Percentiles rank a stretch among this genome's conserved stretches.
Evolutionary conservation across 208 protist species (phyloP).

Genomic region (Vickermania ingenoplastis): DNA sequence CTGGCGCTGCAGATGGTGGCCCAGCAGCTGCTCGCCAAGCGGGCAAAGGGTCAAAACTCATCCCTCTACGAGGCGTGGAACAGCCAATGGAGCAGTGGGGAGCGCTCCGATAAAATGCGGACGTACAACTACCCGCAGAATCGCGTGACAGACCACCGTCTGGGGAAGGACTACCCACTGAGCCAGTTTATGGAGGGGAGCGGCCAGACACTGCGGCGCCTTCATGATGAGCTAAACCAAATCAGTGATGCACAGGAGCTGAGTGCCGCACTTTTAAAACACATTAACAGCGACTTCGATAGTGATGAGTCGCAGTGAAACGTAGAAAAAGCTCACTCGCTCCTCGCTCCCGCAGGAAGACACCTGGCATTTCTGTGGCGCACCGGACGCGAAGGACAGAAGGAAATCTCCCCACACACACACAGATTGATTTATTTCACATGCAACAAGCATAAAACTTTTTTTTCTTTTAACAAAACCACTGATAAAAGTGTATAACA

Average conservation of each 20-base stretch:
- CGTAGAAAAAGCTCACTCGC: no score
- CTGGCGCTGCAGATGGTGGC: slow-evolving; percentile 80
- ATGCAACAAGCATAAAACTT: no score
- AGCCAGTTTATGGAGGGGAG: slow-evolving; percentile 69
- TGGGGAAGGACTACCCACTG: slow-evolving; percentile 77
- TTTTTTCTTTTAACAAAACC: no score
- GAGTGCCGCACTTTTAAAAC: slow-evolving; percentile 50
- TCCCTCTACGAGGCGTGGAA: slow-evolving; percentile 64
- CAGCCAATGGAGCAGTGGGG: slow-evolving; percentile 82
- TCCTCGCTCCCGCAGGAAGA: no score
- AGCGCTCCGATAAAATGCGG: slow-evolving; percentile 86
- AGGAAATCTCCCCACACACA: not conserved
- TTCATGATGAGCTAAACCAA: slow-evolving; percentile 78
- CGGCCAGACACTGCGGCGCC: slow-evolving; percentile 22
- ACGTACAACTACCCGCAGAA: slow-evolving; percentile 90
- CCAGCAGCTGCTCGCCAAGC: slow-evolving; percentile 57
- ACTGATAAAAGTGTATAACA: no score
- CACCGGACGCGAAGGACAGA: no score
- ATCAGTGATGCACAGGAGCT: slow-evolving; percentile 57
- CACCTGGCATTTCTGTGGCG: no score
- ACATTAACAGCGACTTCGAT: slow-evolving; percentile 69
- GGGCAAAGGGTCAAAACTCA: slow-evolving; percentile 61
- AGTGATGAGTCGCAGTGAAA: slow-evolving; percentile 7
- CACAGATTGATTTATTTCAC: no score
- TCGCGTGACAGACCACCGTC: slow-evolving; percentile 79